Percentiles rank a stretch among this genome's conserved stretches.
Conservation (phyloP, 306 rosid species). For the Abrus precatorius region DNA sequence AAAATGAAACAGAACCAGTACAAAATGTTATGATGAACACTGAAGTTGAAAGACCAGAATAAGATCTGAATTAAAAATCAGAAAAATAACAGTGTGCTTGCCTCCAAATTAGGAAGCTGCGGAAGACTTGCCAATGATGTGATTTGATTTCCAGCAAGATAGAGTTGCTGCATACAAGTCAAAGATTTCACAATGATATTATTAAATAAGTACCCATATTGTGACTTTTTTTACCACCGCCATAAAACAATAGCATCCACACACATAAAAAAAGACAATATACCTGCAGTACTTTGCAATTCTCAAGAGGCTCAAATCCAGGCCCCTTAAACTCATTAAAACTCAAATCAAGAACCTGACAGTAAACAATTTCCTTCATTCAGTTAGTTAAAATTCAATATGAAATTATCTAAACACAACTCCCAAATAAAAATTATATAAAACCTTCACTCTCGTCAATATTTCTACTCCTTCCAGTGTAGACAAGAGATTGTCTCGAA, state of each 20-base stretch:
- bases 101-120: constrained; percentile 98
- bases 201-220: constrained; percentile 14
- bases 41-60: constrained; percentile 31
- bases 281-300: constrained; percentile 94
- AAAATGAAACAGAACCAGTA: constrained; percentile 35
- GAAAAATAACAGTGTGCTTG: constrained; percentile 45
- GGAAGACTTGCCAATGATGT: constrained; percentile 97
- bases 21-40: constrained; percentile 21
- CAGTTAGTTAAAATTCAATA: constrained; percentile 42
- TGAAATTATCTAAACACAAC: constrained; percentile 42
- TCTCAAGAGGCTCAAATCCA: constrained; percentile 98
- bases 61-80: constrained; percentile 33
- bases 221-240: neutral
- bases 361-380: constrained; percentile 42
- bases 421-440: constrained; percentile 27
- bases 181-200: constrained; percentile 37
- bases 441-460: constrained; percentile 93
- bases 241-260: constrained; percentile 30
- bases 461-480: constrained; percentile 94
- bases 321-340: constrained; percentile 98
- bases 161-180: constrained; percentile 77
- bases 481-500: constrained; percentile 94
- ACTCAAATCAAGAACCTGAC: constrained; percentile 98
- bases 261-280: constrained; percentile 22
- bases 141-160: constrained; percentile 99